Base-by-base conservation (phyloP, 345 rosid species). In the Dipteronia sinensis region DNA sequence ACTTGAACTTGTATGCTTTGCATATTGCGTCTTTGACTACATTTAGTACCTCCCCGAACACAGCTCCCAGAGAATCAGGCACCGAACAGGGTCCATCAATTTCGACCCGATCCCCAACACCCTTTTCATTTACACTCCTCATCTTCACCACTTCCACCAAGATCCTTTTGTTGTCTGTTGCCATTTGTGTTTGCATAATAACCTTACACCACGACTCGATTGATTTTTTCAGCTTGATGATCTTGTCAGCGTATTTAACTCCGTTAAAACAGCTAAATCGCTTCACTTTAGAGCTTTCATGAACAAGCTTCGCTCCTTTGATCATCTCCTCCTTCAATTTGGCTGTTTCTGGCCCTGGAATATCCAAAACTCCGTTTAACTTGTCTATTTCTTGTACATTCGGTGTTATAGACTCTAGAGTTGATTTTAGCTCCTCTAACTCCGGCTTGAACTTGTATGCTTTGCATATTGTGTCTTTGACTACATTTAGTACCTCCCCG, bases 71-170 rank as follows among this genome's bases (percentile, higher is more conserved):
- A n/a, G n/a, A n/a, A 49, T 82, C 80, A 13, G 87, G 90, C 42
- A 68, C 83, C 0, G 80, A 65, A 46, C 85, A 83, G n/a, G 74
- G 67, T 40, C 82, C 74, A 59, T 0, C 72, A 22, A 62, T 55
- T 17, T 53, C 51, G 1, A 70, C 53, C 34, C 6, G 22, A 46
- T 9, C 25, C 10, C 46, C 2, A 61, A 71, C 2, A 3, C 2
- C 72, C 42, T 58, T 75, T 47, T 69, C 74, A 69, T 38, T 73
- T 20, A 55, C 64, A 65, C 5, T 68, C 1, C 62, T 49, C 12
- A 19, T n/a, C 23, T 34, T 78, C 10, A 62, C 13, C 1, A 56
- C 15, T 9, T 79, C n/a, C n/a, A n/a, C n/a, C n/a, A n/a, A n/a
- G n/a, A n/a, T n/a, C n/a, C n/a, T n/a, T n/a, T n/a, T n/a, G n/a